Base-by-base conservation (phyloP, 805 yeast species). In the Yamadazyma phyllophila region DNA sequence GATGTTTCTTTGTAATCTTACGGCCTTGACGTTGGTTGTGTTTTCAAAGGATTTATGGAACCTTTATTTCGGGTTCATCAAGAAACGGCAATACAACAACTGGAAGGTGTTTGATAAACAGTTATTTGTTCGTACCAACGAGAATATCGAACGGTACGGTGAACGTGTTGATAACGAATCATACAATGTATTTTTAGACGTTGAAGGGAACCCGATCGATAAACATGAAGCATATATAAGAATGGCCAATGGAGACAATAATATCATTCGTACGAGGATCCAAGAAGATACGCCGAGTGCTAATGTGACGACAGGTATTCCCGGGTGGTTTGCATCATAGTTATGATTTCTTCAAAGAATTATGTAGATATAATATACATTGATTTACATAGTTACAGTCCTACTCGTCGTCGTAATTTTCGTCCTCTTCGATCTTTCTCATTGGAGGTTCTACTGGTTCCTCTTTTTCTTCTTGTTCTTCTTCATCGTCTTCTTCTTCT, bases 401-500 rank as follows among this genome's bases (percentile, higher is more conserved):
- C 35, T 26, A 63, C 43, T 71, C 74, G 42, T 71, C 77, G 47
- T 71, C 77, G 53, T 72, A 72, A 52, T 72, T 63, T 53, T 71
- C 77, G 48, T 72, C 77, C 51, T 72, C 77, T 34, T 71, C 74
- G 24, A 72, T 71, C 40, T 65, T 66, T 48, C 77, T 60, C 66
- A 71, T 57, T 12, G 77, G 77, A 24, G 77, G 75, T 46, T 71
- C 77, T 12, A 63, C 66, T 1, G 63, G 61, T 43, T 63, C 73
- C 7, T 20, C 56, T n/a, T 44, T 34, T 9, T 26, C 36, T 52
- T 53, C 43, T 34, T 39, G 37, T n/a, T 39, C 42, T 39, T 29
- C 41, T 13, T 46, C 44, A n/a, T 48, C 52, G 14, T 47, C 52
- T 14, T 44, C 43, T 13, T 44, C 34, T 12, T 47, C 43, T 4